These are phyloP conservation scores for Lentinula aciculospora DNA, from an alignment of 768 basidiomycete genomes.

Conservation along the genomic window DNA sequence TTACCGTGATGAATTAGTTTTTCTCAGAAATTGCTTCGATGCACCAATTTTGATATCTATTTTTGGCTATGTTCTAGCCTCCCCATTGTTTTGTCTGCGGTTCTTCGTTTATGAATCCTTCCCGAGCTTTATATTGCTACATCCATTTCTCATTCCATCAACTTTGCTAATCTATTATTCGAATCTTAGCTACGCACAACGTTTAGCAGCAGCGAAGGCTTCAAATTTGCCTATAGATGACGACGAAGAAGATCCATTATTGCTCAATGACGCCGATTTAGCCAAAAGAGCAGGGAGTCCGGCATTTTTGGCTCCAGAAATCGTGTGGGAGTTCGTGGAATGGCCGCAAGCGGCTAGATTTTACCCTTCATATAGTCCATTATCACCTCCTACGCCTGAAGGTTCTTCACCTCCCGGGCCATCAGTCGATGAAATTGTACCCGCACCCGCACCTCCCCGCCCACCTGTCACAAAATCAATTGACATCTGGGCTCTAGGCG, in stretches of 20 bases:
- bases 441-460: slow-evolving; percentile 20
- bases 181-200: slow-evolving; percentile 62
- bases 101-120: too few relatives aligned
- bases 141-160: background rate
- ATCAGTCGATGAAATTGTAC: background rate
- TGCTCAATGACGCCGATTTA: slow-evolving; percentile 80
- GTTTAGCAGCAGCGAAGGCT: slow-evolving; percentile 54
- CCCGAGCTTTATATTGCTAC: too few relatives aligned
- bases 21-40: too few relatives aligned
- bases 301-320: slow-evolving; percentile 94
- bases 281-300: slow-evolving; percentile 93
- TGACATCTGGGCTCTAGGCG: slow-evolving; percentile 97
- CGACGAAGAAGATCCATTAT: slow-evolving; percentile 51
- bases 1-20: too few relatives aligned
- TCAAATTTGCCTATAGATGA: slow-evolving; percentile 16
- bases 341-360: slow-evolving; percentile 17
- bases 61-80: too few relatives aligned
- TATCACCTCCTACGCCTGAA: background rate
- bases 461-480: slow-evolving; percentile 85
- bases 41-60: too few relatives aligned
- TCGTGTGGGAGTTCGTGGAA: slow-evolving; percentile 63
- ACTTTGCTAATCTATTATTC: background rate
- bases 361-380: background rate
- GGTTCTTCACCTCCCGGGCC: slow-evolving; percentile 14
- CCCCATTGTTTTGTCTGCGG: too few relatives aligned